Evolutionary conservation across 73 alveolate genomes (phyloP).

Genomic region (Paramecium primaurelia): DNA sequence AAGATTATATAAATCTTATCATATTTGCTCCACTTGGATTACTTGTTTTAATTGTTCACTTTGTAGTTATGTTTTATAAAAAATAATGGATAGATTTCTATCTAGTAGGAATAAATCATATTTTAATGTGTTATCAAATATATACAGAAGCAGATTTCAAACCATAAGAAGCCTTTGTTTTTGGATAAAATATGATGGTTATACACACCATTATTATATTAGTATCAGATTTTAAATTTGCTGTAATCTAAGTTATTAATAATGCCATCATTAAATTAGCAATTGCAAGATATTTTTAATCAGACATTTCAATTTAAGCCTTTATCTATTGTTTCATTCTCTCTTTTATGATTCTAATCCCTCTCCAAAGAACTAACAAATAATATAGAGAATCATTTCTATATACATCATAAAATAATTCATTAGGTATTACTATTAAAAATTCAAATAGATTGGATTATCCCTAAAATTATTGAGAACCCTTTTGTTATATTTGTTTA

Average conservation of each 20-base stretch:
- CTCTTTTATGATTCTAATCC: background rate
- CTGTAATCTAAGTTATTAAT: background rate
- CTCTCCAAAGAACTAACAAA: background rate
- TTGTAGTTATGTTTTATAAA: background rate
- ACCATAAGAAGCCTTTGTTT: background rate
- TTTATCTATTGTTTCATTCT: background rate
- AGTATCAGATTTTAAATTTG: background rate
- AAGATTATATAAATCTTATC: background rate
- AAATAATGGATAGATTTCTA: background rate
- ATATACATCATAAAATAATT: background rate
- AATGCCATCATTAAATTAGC: background rate
- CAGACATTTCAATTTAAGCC: background rate
- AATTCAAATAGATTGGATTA: background rate
- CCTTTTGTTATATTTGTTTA: background rate
- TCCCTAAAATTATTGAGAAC: background rate
- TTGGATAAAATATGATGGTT: background rate
- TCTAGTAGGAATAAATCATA: background rate
- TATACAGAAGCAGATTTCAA: background rate
- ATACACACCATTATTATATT: background rate
- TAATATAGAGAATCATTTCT: background rate
- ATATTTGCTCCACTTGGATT: background rate
- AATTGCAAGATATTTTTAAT: background rate
- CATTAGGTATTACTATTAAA: background rate
- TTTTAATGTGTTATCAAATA: background rate
- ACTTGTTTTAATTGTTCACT: background rate